A percentile compares a stretch with the other conserved stretches of the same genome.
Evolutionary conservation across 129 eudicot species (phyloP).

Genomic region (Ambrosia artemisiifolia): DNA sequence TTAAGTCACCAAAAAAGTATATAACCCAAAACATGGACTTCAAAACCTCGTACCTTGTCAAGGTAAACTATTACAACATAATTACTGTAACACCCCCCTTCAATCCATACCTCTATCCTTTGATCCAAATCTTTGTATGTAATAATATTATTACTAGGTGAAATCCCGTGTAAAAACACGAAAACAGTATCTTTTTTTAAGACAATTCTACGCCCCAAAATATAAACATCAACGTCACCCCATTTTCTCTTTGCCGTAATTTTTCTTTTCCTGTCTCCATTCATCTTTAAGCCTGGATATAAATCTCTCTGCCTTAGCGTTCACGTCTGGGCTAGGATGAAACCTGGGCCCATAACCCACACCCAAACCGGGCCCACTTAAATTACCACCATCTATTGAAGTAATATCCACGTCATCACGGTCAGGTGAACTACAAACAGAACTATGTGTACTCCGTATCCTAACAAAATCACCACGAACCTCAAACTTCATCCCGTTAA

Average conservation of each 20-base stretch:
- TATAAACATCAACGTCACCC: background rate
- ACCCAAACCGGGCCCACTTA: constrained; percentile 16
- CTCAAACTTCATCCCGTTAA: constrained; percentile 49
- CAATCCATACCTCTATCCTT: background rate
- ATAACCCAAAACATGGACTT: background rate
- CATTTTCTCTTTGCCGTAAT: constrained; percentile 6
- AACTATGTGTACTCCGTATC: constrained; percentile 54
- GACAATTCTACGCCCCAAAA: too few relatives aligned
- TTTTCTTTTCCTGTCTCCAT: constrained; percentile 38
- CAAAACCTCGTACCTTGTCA: background rate
- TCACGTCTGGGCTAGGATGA: constrained; percentile 38
- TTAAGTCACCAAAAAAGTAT: background rate
- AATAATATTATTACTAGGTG: too few relatives aligned
- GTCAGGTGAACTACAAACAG: constrained; percentile 71
- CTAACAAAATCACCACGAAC: constrained; percentile 60
- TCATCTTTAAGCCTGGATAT: constrained; percentile 45
- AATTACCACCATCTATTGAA: constrained; percentile 29
- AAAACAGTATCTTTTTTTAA: too few relatives aligned
- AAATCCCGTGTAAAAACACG: too few relatives aligned
- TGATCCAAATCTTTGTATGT: background rate
- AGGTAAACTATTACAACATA: background rate
- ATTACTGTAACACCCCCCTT: background rate
- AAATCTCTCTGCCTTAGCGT: constrained; percentile 38
- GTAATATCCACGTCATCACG: constrained; percentile 49
- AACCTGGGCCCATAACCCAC: constrained; percentile 15